Base-by-base conservation (phyloP, 2,329 filamentous ascomycete genomes). In the Aspergillus phoenicis region DNA sequence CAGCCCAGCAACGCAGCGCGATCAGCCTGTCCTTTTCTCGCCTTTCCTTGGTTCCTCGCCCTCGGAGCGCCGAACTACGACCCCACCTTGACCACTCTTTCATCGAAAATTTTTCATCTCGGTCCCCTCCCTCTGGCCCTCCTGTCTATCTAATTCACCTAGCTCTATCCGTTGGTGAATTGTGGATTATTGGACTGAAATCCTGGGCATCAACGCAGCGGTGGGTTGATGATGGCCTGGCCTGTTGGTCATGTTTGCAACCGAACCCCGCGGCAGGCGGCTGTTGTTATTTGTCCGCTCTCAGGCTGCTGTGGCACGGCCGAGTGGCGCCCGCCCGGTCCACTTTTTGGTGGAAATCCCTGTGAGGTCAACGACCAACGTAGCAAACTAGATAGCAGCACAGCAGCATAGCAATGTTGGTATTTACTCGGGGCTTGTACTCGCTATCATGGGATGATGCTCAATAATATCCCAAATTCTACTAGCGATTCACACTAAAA, bases 171-270 rank as follows among this genome's bases (percentile, higher is more conserved):
- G 43, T 36, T 61, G 26, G 48, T 57, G 43, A 38, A 43, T n/a
- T 33, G 62, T 65, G 62, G 64, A 61, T 65, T 64, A 13, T 62
- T 60, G 59, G 62, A 68, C 61, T 62, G 62, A 60, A 58, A 65
- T 62, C 68, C 74, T 76, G 74, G 74, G 74, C 74, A 77, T 73
- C 74, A 75, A 77, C 71, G 70, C 73, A 75, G 68, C 64, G 56
- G 60, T 62, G 60, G 59, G 63, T 66, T 64, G 65, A 61, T 60
- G 53, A 41, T 58, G 28, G 43, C 63, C 48, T 59, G 33, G 28
- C 39, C 20, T 65, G 60, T 62, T 68, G 58, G 45, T 17, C 45
- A 26, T 65, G 61, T 69, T 67, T 70, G 63, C 62, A 66, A 59
- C 60, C 60, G 57, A 63, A 67, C 65, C 66, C 68, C 67, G 65